Conservation (phyloP, 2,329 filamentous ascomycete genomes). For the Blastomyces parvus region DNA sequence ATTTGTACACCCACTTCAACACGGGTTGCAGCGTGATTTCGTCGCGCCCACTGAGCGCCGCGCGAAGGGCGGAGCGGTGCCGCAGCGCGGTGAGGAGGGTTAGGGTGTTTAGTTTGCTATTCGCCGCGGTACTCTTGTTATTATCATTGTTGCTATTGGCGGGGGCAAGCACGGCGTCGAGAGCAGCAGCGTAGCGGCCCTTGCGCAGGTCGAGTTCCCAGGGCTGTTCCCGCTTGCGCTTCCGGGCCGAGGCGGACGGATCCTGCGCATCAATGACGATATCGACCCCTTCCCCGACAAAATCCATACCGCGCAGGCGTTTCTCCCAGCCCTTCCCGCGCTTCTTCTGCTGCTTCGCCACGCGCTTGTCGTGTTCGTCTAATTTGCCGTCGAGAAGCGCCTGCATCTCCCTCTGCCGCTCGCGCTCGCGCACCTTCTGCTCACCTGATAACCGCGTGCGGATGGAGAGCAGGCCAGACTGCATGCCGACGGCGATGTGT, state of each 20-base stretch:
- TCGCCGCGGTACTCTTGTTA: constrained; percentile 43
- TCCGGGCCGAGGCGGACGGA: constrained; percentile 32
- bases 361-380: constrained; percentile 64
- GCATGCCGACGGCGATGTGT: constrained; percentile 90
- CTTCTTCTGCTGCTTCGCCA: constrained; percentile 58
- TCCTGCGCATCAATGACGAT: constrained; percentile 71
- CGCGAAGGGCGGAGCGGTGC: constrained; percentile 74
- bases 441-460: constrained; percentile 78
- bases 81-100: constrained; percentile 75
- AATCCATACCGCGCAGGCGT: constrained; percentile 60
- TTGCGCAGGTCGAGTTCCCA: constrained; percentile 80
- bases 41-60: constrained; percentile 70
- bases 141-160: constrained; percentile 41
- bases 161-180: constrained; percentile 62
- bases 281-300: constrained; percentile 73
- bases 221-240: constrained; percentile 54
- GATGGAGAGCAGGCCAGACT: constrained; percentile 82
- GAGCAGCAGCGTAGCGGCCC: constrained; percentile 63
- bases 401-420: constrained; percentile 76
- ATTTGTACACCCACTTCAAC: constrained; percentile 68
- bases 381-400: constrained; percentile 68
- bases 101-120: constrained; percentile 54
- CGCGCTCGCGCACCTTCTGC: constrained; percentile 65
- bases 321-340: constrained; percentile 52
- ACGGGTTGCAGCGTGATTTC: constrained; percentile 74